Base-by-base conservation (phyloP, 768 basidiomycete species). In the Kwoniella dejecticola region DNA sequence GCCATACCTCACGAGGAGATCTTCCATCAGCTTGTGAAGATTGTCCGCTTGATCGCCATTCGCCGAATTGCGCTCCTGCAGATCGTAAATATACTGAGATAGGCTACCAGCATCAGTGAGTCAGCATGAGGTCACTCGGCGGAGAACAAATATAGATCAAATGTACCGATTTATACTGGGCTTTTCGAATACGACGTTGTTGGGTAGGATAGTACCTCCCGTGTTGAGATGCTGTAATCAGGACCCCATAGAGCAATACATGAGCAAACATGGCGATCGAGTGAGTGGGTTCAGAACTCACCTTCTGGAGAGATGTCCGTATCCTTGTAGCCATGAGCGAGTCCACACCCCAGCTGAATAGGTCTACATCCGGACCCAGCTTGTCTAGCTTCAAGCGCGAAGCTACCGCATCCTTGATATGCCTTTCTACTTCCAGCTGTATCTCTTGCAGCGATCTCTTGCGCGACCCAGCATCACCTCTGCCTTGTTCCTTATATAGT, bases 311-410 rank as follows among this genome's bases (percentile, higher is more conserved):
- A 17, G 54, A 59, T 17, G 67, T 57, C 44, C 78, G 50, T 24
- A 78, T 49, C 40, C 75, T 60, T 2, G 64, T 72, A 5, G 77
- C 73, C 66, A 76, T 75, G 33, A 77, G 59, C 17, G 78, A 79
- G 46, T 75, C 66, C 6, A 79, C 66, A 5, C 78, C 78, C 66
- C 71, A 71, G 44, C 49, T 66, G 64, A 79, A 79, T 27, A 79
- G 63, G 58, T 79, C 78, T 29, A 65, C 71, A 8, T 69, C 61
- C 4, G 2, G 21, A 4, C 66, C 26, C 26, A 77, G 38, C 17
- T 52, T 27, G 0, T 53, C 61, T 0, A 26, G 50, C 21, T 67
- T 63, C 26, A 41, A 21, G 12, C 38, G 27, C 8, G 42, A 44
- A 6, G 49, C 52, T 1, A 52, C 50, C 1, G 69, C 52, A 11